Evolutionary conservation across 495 filamentous ascomycete genomes (phyloP).

Genomic region (Durotheca rogersii): DNA sequence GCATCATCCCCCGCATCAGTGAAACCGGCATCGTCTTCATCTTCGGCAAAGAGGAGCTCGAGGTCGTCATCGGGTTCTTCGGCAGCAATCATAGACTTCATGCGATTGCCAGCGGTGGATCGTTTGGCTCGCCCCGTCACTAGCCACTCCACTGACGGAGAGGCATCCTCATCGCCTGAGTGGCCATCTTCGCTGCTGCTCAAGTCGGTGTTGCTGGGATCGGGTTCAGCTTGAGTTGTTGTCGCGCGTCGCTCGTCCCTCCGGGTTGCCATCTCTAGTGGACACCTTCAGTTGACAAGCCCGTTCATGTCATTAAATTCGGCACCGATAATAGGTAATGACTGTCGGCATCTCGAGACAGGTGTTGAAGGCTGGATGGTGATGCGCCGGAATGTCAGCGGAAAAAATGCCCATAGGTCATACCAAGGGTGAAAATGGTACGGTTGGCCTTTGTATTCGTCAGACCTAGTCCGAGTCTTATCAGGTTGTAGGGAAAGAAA

Average conservation of each 20-base stretch:
- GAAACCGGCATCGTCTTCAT: constrained; percentile 83
- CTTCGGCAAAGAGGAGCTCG: constrained; percentile 79
- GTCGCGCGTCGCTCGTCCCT: constrained; percentile 15
- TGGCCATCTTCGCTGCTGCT: constrained; percentile 35
- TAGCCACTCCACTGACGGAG: constrained; percentile 64
- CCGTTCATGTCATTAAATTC: background rate
- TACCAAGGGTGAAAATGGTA: too few relatives aligned
- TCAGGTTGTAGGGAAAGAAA: background rate
- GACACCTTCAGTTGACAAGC: background rate
- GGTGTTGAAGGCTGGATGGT: too few relatives aligned
- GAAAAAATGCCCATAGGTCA: too few relatives aligned
- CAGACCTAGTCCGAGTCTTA: too few relatives aligned
- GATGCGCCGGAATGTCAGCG: too few relatives aligned
- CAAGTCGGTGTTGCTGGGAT: constrained; percentile 23
- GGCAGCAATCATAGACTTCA: constrained; percentile 75
- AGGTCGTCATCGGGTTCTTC: constrained; percentile 75
- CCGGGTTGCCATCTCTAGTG: constrained; percentile 10
- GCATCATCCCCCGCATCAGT: constrained; percentile 65
- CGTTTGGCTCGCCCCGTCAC: constrained; percentile 76
- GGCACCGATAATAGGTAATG: background rate
- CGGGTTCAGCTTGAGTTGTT: constrained; percentile 17
- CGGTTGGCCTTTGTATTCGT: too few relatives aligned
- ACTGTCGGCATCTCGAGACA: too few relatives aligned
- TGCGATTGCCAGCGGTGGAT: constrained; percentile 81
- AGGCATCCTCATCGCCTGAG: constrained; percentile 20